A percentile compares a stretch with the other conserved stretches of the same genome.
phyloP scores from a whole-genome alignment of 768 basidiomycete species.

The Termitomyces sp. region DNA sequence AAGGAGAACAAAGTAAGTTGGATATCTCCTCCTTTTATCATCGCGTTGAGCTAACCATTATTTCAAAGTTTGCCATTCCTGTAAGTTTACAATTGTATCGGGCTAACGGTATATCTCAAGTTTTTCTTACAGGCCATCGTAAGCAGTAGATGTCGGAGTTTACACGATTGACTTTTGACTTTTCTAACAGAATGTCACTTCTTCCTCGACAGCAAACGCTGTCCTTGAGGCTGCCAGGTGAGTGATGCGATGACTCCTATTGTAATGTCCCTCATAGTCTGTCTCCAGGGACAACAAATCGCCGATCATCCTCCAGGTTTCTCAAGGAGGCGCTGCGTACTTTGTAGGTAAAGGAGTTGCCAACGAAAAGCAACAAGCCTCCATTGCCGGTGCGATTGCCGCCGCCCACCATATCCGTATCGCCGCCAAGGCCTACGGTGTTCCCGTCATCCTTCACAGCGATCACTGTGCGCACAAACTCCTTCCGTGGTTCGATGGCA shows the following conservation, averaged over 20 bases:
- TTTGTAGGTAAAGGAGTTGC: slow-evolving; percentile 95
- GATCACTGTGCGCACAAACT: slow-evolving; percentile 99
- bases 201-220: slow-evolving; percentile 92
- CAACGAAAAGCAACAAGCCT: slow-evolving; percentile 95
- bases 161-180: slow-evolving; percentile 5
- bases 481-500: slow-evolving; percentile 98
- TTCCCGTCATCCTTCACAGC: slow-evolving; percentile 95
- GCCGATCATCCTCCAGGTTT: slow-evolving; percentile 96
- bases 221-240: slow-evolving; percentile 94
- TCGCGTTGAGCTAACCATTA: background rate
- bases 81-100: slow-evolving; percentile 39
- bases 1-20: slow-evolving; percentile 74
- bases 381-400: slow-evolving; percentile 85
- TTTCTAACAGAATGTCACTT: slow-evolving; percentile 79
- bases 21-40: background rate
- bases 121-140: slow-evolving; percentile 60
- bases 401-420: slow-evolving; percentile 89
- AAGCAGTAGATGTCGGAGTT: slow-evolving; percentile 26
- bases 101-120: slow-evolving; percentile 1
- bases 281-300: slow-evolving; percentile 81
- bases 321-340: slow-evolving; percentile 94
- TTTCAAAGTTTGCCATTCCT: slow-evolving; percentile 71
- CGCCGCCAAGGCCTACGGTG: slow-evolving; percentile 86
- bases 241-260: slow-evolving; percentile 3
- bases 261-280: slow-evolving; percentile 10